Evolutionary conservation across 208 protist species (phyloP).

Genomic region (Zelonia costaricensis): DNA sequence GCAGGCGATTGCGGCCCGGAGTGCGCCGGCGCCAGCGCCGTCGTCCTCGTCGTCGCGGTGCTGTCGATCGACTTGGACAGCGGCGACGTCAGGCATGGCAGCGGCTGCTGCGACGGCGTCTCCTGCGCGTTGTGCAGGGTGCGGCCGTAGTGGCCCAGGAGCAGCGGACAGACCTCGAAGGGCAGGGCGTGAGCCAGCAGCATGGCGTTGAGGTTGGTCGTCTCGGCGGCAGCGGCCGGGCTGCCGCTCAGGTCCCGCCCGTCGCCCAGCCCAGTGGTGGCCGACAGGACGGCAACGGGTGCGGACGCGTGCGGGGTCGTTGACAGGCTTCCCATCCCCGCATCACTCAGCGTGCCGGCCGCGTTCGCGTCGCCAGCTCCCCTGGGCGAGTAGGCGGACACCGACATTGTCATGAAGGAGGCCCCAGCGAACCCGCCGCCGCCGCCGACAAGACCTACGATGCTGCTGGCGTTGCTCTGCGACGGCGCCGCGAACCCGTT

Average conservation of each 20-base stretch:
- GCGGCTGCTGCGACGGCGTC: conserved; percentile 3
- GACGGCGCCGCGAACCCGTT: background rate
- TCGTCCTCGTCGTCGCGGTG: background rate
- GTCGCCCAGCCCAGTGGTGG: no score
- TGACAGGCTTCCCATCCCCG: no score
- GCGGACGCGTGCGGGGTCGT: no score
- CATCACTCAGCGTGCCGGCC: no score
- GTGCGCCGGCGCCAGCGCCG: background rate
- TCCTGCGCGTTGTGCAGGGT: conserved; percentile 12
- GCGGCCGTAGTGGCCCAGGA: conserved; percentile 19
- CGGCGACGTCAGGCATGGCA: background rate
- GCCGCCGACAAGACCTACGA: no score
- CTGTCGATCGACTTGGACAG: background rate
- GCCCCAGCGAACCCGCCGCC: background rate
- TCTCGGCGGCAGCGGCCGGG: background rate
- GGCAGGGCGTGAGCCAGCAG: conserved; percentile 7
- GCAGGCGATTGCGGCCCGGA: background rate
- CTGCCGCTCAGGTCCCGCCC: no score
- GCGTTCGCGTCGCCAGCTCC: no score
- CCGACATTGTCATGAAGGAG: background rate
- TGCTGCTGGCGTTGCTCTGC: background rate
- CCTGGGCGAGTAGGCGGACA: background rate
- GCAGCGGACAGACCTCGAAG: conserved; percentile 31
- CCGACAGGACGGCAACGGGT: no score
- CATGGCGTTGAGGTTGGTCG: background rate